Conservation (phyloP, 805 yeast species). For the Blastobotrys chiropterorum region DNA sequence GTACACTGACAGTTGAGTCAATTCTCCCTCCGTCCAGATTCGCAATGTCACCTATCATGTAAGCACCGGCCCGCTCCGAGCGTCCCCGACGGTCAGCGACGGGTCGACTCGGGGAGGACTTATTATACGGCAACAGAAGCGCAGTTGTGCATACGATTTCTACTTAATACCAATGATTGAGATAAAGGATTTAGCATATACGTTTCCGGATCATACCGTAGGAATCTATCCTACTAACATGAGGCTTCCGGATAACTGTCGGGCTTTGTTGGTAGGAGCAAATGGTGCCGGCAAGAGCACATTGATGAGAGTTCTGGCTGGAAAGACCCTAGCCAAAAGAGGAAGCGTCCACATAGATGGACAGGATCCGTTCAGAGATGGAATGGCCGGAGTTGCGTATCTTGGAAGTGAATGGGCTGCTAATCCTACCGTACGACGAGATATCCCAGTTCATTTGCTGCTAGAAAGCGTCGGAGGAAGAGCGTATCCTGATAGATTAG, state of each 20-base stretch:
- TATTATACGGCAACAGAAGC: too few species aligned
- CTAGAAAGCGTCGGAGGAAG: conserved; percentile 81
- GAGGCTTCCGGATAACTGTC: conserved; percentile 59
- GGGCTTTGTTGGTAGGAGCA: conserved; percentile 82
- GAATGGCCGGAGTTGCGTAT: conserved; percentile 50
- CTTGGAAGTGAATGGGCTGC: conserved; percentile 98
- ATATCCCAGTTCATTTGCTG: conserved; percentile 77
- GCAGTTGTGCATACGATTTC: too few species aligned
- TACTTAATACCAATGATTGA: conserved; percentile 49
- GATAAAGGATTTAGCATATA: conserved; percentile 60
- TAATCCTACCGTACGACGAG: conserved; percentile 83
- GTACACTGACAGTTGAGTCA: too few species aligned
- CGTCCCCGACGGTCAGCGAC: too few species aligned
- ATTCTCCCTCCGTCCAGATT: too few species aligned
- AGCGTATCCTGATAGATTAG: conserved; percentile 67
- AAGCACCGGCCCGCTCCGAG: too few species aligned
- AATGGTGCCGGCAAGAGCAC: conserved; percentile 98
- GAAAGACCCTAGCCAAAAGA: conserved; percentile 74
- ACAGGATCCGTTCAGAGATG: conserved; percentile 76
- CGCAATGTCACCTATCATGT: too few species aligned
- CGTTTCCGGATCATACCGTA: conserved; percentile 54
- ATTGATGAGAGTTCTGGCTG: conserved; percentile 74
- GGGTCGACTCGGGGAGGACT: too few species aligned
- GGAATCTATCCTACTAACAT: conserved; percentile 65
- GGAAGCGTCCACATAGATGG: conserved; percentile 76